phyloP scores from a whole-genome alignment of 2,329 filamentous ascomycete species.

The Diplodia corticola region DNA sequence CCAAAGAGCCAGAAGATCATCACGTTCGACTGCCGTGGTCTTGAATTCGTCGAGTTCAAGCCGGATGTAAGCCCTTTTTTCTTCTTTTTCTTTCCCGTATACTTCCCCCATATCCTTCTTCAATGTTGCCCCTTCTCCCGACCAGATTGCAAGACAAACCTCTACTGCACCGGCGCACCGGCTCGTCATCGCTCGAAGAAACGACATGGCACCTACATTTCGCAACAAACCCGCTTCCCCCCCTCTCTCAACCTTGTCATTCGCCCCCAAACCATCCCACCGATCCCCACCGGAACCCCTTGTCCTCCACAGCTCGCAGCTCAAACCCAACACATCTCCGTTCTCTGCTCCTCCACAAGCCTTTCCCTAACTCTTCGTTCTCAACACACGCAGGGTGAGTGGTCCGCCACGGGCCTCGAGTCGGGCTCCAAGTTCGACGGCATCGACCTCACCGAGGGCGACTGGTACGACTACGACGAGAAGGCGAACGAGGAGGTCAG shows the following conservation, averaged over 20 bases:
- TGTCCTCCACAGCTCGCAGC: neutral
- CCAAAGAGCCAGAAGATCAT: slow-evolving; percentile 77
- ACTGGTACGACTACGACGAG: slow-evolving; percentile 98
- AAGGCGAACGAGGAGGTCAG: slow-evolving; percentile 89
- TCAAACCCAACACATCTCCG: too few species aligned
- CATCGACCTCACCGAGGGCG: slow-evolving; percentile 83
- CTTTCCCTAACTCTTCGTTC: neutral
- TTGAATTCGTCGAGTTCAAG: slow-evolving; percentile 90
- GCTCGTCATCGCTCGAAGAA: neutral
- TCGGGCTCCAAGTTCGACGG: slow-evolving; percentile 77
- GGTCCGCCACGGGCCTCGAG: slow-evolving; percentile 79
- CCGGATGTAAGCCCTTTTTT: slow-evolving; percentile 66
- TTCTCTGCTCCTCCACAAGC: too few species aligned
- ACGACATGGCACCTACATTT: neutral
- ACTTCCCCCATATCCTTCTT: neutral
- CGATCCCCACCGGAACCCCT: neutral
- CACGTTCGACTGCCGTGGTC: slow-evolving; percentile 88
- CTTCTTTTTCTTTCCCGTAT: neutral
- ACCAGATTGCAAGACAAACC: too few species aligned
- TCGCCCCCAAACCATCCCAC: neutral
- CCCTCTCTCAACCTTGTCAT: neutral
- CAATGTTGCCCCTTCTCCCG: too few species aligned
- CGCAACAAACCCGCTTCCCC: neutral
- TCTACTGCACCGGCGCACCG: neutral
- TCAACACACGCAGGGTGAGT: slow-evolving; percentile 80